Conservation (phyloP, 2,329 filamentous ascomycete species). For the Calonectria fujianensis region DNA sequence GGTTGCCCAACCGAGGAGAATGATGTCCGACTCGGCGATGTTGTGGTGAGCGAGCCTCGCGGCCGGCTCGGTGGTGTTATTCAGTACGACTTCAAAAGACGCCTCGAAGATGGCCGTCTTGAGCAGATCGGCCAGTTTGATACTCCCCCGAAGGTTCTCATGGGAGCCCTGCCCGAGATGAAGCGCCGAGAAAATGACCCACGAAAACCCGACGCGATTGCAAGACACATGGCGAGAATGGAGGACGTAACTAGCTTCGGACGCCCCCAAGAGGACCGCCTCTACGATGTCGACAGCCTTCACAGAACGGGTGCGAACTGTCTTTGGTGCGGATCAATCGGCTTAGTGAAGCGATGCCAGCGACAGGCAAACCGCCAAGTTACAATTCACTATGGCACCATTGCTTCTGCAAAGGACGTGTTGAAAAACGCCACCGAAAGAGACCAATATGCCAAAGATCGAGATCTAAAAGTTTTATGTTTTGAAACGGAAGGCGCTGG, state of each 20-base stretch:
- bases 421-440: background rate
- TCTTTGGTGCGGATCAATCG: constrained; percentile 17
- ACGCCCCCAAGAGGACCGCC: constrained; percentile 11
- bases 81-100: constrained; percentile 1
- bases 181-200: constrained; percentile 7
- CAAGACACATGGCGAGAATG: constrained; percentile 18
- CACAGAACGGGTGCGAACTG: constrained; percentile 12
- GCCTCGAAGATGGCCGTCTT: constrained; percentile 4
- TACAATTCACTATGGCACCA: background rate
- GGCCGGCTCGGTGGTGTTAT: constrained; percentile 1
- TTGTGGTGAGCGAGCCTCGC: constrained; percentile 14
- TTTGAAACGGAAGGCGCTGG: constrained; percentile 56
- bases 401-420: constrained; percentile 8
- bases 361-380: background rate
- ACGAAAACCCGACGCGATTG: background rate
- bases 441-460: constrained; percentile 1
- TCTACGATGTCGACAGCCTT: constrained; percentile 6
- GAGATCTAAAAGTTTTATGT: constrained; percentile 28
- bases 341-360: background rate
- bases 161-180: background rate
- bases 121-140: background rate
- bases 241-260: background rate
- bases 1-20: constrained; percentile 34
- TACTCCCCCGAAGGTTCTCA: background rate
- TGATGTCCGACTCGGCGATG: constrained; percentile 35